These are phyloP conservation scores for Pythium rishiriense DNA, from an alignment of 352 stramenopile species.

Conservation along the genomic window DNA sequence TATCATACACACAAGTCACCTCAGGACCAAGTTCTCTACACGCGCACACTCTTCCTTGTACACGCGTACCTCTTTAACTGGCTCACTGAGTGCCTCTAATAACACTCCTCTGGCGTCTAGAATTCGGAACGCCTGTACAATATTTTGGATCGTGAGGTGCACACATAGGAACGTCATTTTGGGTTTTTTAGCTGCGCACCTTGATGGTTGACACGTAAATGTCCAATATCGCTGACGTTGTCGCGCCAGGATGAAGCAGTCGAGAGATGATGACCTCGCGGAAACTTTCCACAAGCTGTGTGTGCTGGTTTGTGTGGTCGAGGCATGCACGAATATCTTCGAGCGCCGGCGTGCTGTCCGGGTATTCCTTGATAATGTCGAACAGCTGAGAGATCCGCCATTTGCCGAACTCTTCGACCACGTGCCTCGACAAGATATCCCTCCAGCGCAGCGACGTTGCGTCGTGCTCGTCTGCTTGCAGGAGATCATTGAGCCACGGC, in stretches of 20 bases:
- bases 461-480: conserved; percentile 25
- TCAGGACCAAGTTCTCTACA: neutral
- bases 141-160: neutral
- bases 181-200: conserved; percentile 22
- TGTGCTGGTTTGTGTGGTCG: conserved; percentile 84
- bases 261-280: conserved; percentile 74
- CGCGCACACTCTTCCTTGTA: too few species aligned
- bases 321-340: conserved; percentile 75
- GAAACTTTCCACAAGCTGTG: conserved; percentile 80
- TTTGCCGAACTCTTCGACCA: conserved; percentile 59
- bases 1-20: conserved; percentile 37
- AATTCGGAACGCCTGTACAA: conserved; percentile 81
- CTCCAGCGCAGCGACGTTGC: conserved; percentile 35
- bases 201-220: conserved; percentile 98
- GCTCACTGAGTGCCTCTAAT: conserved; percentile 76
- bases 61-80: conserved; percentile 58
- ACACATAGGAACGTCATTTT: neutral
- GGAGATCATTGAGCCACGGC: conserved; percentile 59
- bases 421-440: conserved; percentile 48
- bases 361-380: conserved; percentile 97
- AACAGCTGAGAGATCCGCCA: conserved; percentile 94
- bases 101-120: conserved; percentile 93
- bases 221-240: conserved; percentile 96
- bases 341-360: conserved; percentile 85
- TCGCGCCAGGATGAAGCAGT: conserved; percentile 94